A percentile compares a stretch with the other conserved stretches of the same genome.
These are phyloP conservation scores for Ganoderma sinense DNA, from an alignment of 1,284 basidiomycete genomes.

Conservation along the genomic window DNA sequence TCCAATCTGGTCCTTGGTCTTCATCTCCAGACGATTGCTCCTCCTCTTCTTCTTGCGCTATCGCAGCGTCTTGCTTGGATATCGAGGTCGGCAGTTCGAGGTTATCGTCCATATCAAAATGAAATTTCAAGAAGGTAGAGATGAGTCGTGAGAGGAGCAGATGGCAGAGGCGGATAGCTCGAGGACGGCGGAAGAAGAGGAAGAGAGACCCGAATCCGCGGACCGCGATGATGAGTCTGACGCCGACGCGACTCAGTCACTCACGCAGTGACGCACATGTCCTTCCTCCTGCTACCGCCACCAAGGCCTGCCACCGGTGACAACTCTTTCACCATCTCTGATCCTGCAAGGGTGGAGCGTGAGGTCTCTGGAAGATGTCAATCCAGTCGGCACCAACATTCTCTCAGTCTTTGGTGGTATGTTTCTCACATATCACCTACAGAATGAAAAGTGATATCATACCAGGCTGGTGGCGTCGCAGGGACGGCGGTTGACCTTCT, in stretches of 20 bases:
- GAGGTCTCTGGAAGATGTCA: slow-evolving; percentile 18
- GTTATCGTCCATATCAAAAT: slow-evolving; percentile 42
- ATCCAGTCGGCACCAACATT: slow-evolving; percentile 31
- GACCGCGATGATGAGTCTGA: slow-evolving; percentile 14
- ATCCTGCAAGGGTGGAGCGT: background rate
- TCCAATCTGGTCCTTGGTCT: slow-evolving; percentile 67
- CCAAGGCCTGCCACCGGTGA: background rate
- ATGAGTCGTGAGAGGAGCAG: background rate
- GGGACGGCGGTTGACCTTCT: slow-evolving; percentile 93
- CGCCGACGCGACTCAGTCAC: slow-evolving; percentile 11
- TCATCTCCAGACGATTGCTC: slow-evolving; percentile 61
- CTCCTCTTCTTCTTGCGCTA: slow-evolving; percentile 51
- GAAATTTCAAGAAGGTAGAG: background rate
- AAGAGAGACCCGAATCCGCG: slow-evolving; percentile 62
- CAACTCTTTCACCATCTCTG: background rate
- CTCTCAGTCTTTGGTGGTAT: slow-evolving; percentile 40
- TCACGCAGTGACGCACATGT: background rate
- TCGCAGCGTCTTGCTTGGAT: slow-evolving; percentile 23
- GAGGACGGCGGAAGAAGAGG: slow-evolving; percentile 71
- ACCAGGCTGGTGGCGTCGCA: slow-evolving; percentile 85
- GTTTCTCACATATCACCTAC: slow-evolving; percentile 15
- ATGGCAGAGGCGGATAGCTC: slow-evolving; percentile 46
- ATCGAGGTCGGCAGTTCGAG: slow-evolving; percentile 39
- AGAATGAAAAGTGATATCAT: background rate
- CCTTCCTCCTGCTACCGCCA: slow-evolving; percentile 2